These are phyloP conservation scores for Ophiostoma australiae DNA, from an alignment of 2,329 filamentous ascomycete genomes.

Conservation along the genomic window DNA sequence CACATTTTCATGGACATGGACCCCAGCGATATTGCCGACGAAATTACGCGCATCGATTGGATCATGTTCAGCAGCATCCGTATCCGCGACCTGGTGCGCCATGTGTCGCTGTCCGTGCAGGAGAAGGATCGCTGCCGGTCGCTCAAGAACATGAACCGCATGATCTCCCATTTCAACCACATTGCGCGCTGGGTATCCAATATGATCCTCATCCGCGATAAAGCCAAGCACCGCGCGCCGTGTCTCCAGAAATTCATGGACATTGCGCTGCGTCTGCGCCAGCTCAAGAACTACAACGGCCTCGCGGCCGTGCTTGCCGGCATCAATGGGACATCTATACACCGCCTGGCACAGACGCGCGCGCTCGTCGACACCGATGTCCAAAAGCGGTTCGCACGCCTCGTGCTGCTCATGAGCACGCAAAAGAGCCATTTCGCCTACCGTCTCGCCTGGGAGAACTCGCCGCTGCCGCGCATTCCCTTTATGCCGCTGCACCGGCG, in stretches of 20 bases:
- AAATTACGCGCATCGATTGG: constrained; percentile 95
- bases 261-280: constrained; percentile 77
- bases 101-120: constrained; percentile 70
- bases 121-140: constrained; percentile 71
- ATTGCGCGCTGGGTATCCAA: constrained; percentile 77
- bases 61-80: constrained; percentile 95
- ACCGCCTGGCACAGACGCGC: constrained; percentile 74
- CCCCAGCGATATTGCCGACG: constrained; percentile 79
- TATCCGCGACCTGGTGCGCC: constrained; percentile 85
- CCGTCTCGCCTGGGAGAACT: constrained; percentile 96
- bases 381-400: constrained; percentile 78
- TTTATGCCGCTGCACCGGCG: constrained; percentile 86
- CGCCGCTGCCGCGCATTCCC: constrained; percentile 80
- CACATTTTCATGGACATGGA: constrained; percentile 82
- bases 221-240: constrained; percentile 86
- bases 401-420: constrained; percentile 88
- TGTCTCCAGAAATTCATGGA: constrained; percentile 96
- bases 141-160: constrained; percentile 82
- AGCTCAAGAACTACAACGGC: constrained; percentile 95
- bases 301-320: constrained; percentile 91
- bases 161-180: constrained; percentile 91
- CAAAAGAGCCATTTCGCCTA: constrained; percentile 93
- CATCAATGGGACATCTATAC: constrained; percentile 80
- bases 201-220: constrained; percentile 83
- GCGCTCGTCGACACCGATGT: constrained; percentile 66